Evolutionary conservation across 2,329 filamentous ascomycete species (phyloP), one percentile per base, ranked within the genome.

Genomic region (Pseudogymnoascus sp.): DNA sequence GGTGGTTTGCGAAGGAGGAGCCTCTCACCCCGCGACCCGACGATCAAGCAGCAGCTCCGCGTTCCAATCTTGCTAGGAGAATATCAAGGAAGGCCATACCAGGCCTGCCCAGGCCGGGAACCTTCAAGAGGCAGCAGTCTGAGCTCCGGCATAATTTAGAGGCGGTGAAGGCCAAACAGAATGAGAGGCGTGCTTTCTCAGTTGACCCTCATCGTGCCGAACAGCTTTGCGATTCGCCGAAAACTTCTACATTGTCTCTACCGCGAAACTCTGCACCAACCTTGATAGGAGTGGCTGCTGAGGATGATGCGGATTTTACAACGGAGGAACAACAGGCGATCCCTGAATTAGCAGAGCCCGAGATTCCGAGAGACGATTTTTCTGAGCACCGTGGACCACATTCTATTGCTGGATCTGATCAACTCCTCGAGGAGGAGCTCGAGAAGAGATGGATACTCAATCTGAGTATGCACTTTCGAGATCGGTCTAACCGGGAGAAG

Each of bases 391-490:
- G n/a, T 61, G 63, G 5, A 29, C 59, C 62, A 10, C 33, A 33
- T 62, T 23, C 68, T 37, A 23, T 60, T 33, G 50, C 50, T 56
- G 50, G 17, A 56, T 56, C 50, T 62, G 78, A 80, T 61, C 80
- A 85, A 69, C 83, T 89, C 67, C 83, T 89, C 67, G 56, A 60
- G 5, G 85, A 90, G 66, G 93, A 97, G 75, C 82, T 97, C 63
- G 92, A 97, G 71, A 84, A 82, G 65, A 88, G 84, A 71, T 99
- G 95, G 95, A 97, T 99, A 65, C 80, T 99, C 69, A 99, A 99
- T 72, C 82, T 97, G 65, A 97, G 92, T 76, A 97, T 99, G 95
- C 92, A 96, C 75, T 99, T 97, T 75, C 86, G 93, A 64, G 95
- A 99, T 77, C 88, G 89, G 70, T 96, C 93, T 11, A 90, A 90